Conservation (phyloP, 768 basidiomycete genomes). For the Suillus plorans region DNA sequence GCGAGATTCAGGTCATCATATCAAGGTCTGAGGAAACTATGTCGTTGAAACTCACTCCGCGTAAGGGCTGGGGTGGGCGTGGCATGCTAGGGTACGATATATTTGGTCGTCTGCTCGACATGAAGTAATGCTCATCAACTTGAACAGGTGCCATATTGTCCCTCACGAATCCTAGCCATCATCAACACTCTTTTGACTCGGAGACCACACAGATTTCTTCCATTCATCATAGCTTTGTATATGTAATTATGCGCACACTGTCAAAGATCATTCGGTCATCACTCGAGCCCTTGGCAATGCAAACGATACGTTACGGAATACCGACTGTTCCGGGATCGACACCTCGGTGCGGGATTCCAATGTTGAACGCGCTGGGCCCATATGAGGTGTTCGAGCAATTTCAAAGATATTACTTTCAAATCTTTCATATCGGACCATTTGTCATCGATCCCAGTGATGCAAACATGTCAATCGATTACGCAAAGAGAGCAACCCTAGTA, state of each 20-base stretch:
- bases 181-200: not conserved
- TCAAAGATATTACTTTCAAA: too few species aligned
- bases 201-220: not conserved
- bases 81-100: conserved; percentile 76
- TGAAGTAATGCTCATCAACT: conserved; percentile 6
- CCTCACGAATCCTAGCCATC: conserved; percentile 33
- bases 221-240: not conserved
- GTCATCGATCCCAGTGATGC: not conserved
- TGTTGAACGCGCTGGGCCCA: not conserved
- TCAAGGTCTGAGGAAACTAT: conserved; percentile 47
- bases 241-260: not conserved
- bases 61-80: conserved; percentile 83
- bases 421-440: not conserved
- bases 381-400: not conserved
- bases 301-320: not conserved
- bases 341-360: not conserved
- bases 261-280: not conserved
- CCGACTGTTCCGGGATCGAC: not conserved
- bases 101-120: not conserved
- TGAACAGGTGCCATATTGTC: conserved; percentile 64
- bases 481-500: not conserved
- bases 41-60: conserved; percentile 60
- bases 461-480: not conserved
- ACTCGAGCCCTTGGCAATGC: not conserved
- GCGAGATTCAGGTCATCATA: conserved; percentile 56